Evolutionary conservation across 164 flowering plant genomes (phyloP).

Genomic region (Malania oleifera): DNA sequence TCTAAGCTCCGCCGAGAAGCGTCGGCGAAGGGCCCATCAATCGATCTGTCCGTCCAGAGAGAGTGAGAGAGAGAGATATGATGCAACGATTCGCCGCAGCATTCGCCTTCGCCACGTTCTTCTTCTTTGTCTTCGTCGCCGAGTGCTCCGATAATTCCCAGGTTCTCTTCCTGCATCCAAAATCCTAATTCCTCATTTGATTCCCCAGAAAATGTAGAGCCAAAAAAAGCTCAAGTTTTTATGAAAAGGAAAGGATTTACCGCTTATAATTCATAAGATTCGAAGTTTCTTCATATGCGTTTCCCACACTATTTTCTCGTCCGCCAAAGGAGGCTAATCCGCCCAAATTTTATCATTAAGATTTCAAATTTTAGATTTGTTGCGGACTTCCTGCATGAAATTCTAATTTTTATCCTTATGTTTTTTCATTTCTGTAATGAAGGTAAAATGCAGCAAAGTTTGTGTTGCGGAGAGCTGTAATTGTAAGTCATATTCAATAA

Average conservation of each 20-base stretch:
- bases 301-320: too few relatives aligned
- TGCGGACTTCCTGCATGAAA: background rate
- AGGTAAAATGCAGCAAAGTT: slow-evolving; percentile 65
- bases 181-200: background rate
- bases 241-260: too few relatives aligned
- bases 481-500: slow-evolving; percentile 28
- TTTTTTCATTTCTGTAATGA: background rate
- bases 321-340: too few relatives aligned
- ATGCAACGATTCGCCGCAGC: slow-evolving; percentile 9
- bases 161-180: slow-evolving; percentile 13
- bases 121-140: slow-evolving; percentile 12
- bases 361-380: background rate
- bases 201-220: background rate
- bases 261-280: too few relatives aligned
- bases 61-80: slow-evolving; percentile 9
- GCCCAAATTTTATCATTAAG: background rate
- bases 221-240: background rate
- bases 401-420: background rate
- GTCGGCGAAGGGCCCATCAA: too few relatives aligned
- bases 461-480: slow-evolving; percentile 69
- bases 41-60: background rate
- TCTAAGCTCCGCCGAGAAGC: too few relatives aligned
- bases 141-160: slow-evolving; percentile 15
- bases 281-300: too few relatives aligned
- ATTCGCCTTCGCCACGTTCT: slow-evolving; percentile 14